phyloP scores from a whole-genome alignment of 2,329 filamentous ascomycete genomes.

The Cytospora paraplurivora region DNA sequence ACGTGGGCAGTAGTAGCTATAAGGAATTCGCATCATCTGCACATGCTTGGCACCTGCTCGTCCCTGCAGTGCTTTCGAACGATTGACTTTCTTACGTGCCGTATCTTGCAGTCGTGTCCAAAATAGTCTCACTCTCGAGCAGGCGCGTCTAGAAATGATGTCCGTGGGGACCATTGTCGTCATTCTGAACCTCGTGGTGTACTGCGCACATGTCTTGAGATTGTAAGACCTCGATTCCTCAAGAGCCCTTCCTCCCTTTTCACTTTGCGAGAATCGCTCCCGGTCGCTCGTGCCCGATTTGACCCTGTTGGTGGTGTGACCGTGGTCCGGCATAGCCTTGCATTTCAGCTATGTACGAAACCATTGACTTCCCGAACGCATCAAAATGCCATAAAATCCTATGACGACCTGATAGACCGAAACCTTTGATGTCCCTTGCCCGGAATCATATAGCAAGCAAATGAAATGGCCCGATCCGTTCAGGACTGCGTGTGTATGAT shows the following conservation, averaged over 20 bases:
- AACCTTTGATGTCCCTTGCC: constrained; percentile 26
- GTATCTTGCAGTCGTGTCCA: background rate
- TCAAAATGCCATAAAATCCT: constrained; percentile 26
- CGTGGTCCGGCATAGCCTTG: constrained; percentile 23
- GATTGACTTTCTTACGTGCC: background rate
- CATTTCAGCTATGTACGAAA: constrained; percentile 29
- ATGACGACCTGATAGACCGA: constrained; percentile 30
- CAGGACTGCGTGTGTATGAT: constrained; percentile 34
- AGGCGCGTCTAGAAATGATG: background rate
- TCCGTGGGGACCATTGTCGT: background rate
- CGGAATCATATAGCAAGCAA: constrained; percentile 26
- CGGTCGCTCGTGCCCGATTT: background rate
- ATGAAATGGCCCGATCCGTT: constrained; percentile 29
- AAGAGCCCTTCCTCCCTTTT: background rate
- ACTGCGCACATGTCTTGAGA: background rate
- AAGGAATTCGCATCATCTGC: constrained; percentile 6
- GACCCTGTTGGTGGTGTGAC: constrained; percentile 20
- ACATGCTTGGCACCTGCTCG: background rate
- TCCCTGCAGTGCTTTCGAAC: background rate
- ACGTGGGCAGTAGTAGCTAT: constrained; percentile 60
- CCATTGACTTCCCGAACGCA: constrained; percentile 20
- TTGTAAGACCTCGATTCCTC: background rate
- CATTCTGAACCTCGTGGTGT: constrained; percentile 1
- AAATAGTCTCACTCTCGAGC: background rate
- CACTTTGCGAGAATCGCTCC: constrained; percentile 7